These are phyloP conservation scores for Guadua angustifolia DNA, from an alignment of 176 grass and related monocot species.

Conservation along the genomic window DNA sequence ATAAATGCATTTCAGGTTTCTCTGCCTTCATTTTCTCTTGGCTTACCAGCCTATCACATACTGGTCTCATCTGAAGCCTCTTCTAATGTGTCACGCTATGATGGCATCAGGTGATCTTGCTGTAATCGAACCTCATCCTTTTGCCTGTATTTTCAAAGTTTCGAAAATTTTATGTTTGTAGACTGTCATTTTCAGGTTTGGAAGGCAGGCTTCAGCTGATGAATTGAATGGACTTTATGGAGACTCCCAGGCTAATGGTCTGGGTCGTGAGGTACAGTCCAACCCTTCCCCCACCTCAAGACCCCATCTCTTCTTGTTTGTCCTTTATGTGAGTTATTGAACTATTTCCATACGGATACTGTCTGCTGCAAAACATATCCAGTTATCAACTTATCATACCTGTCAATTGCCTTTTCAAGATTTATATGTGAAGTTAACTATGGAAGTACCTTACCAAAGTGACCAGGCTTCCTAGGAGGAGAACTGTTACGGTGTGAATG, in stretches of 20 bases:
- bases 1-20: slow-evolving; percentile 63
- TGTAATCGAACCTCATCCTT: slow-evolving; percentile 2
- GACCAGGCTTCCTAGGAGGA: background rate
- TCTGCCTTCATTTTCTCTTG: slow-evolving; percentile 88
- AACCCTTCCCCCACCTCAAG: background rate
- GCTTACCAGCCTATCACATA: slow-evolving; percentile 92
- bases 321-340: background rate
- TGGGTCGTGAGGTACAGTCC: slow-evolving; percentile 79
- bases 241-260: slow-evolving; percentile 73
- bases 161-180: slow-evolving; percentile 6
- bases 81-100: slow-evolving; percentile 96
- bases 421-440: background rate
- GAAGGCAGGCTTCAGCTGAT: slow-evolving; percentile 64
- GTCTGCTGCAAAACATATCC: background rate
- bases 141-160: background rate
- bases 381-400: background rate
- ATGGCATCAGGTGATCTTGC: slow-evolving; percentile 82
- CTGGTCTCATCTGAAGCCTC: slow-evolving; percentile 94
- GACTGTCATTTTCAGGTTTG: slow-evolving; percentile 67
- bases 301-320: background rate
- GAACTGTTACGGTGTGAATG: too few species aligned
- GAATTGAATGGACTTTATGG: slow-evolving; percentile 79
- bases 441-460: background rate
- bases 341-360: background rate
- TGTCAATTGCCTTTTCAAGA: slow-evolving; percentile 4